A percentile compares a stretch with the other conserved stretches of the same genome.
Evolutionary conservation across 805 yeast genomes (phyloP).

Genomic region (Jamesozyma hellenica): DNA sequence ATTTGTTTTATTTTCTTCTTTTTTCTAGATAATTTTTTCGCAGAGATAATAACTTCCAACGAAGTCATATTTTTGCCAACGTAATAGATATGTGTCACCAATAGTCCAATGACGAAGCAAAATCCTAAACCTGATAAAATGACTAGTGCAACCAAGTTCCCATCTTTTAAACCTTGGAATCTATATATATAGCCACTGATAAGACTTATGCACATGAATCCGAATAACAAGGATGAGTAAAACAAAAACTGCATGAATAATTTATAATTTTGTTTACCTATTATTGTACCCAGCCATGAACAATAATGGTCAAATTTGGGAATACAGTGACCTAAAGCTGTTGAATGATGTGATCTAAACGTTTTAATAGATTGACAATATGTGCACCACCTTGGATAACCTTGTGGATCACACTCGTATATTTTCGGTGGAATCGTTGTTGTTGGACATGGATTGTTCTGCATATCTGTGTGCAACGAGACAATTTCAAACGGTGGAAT

Average conservation of each 20-base stretch:
- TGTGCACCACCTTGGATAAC: constrained; percentile 71
- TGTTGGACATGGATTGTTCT: constrained; percentile 1
- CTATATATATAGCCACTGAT: constrained; percentile 24
- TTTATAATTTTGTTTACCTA: constrained; percentile 59
- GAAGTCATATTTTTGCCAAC: constrained; percentile 44
- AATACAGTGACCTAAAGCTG: constrained; percentile 45
- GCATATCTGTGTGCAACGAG: constrained; percentile 1
- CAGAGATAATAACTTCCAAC: constrained; percentile 42
- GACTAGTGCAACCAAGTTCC: constrained; percentile 41
- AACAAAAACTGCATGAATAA: constrained; percentile 46
- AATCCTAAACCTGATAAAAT: constrained; percentile 35
- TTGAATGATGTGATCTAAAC: constrained; percentile 63
- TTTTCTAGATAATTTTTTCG: no score
- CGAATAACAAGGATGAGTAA: constrained; percentile 31
- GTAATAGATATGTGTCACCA: constrained; percentile 36
- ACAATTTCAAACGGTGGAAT: constrained; percentile 19
- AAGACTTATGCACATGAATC: constrained; percentile 33
- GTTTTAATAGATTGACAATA: constrained; percentile 56
- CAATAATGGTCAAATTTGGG: constrained; percentile 80
- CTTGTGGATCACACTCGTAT: constrained; percentile 61
- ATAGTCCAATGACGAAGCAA: constrained; percentile 34
- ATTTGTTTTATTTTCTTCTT: constrained; percentile 5
- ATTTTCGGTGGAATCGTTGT: constrained; percentile 41
- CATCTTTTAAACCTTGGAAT: constrained; percentile 25
- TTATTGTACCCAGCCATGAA: constrained; percentile 59